Conservation (phyloP, 2,329 filamentous ascomycete genomes). For the Diaporthe longicolla region DNA sequence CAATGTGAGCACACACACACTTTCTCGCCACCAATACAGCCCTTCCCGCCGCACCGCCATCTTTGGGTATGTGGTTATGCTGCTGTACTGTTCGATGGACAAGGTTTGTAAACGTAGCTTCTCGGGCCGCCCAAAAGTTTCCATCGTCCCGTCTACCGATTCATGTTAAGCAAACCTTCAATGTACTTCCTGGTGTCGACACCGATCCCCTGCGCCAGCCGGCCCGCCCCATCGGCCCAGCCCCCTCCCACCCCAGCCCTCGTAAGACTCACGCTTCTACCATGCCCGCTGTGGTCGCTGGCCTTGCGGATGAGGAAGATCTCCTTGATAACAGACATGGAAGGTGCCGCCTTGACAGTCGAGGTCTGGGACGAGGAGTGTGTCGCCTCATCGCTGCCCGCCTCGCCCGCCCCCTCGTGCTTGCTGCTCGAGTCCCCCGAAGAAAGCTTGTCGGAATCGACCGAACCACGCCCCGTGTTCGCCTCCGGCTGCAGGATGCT, state of each 20-base stretch:
- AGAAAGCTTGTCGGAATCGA: slow-evolving; percentile 24
- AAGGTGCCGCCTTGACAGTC: slow-evolving; percentile 12
- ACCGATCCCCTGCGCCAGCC: slow-evolving; percentile 80
- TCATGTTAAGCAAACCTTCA: slow-evolving; percentile 78
- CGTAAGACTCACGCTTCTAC: slow-evolving; percentile 53
- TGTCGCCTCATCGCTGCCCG: slow-evolving; percentile 33
- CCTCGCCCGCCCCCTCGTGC: slow-evolving; percentile 37
- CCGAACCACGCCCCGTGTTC: slow-evolving; percentile 2
- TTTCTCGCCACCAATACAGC: neutral
- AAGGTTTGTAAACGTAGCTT: neutral
- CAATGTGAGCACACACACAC: neutral
- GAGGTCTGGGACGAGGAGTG: slow-evolving; percentile 29
- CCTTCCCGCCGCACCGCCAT: neutral
- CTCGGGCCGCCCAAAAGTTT: neutral
- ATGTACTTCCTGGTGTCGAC: slow-evolving; percentile 83
- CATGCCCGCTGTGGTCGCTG: slow-evolving; percentile 64
- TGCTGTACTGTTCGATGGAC: neutral
- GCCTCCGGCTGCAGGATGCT: slow-evolving; percentile 61
- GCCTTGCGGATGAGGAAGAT: slow-evolving; percentile 73
- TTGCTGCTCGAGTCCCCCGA: slow-evolving; percentile 28
- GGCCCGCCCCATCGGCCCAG: slow-evolving; percentile 69
- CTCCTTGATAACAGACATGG: slow-evolving; percentile 64
- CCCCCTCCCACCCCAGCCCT: slow-evolving; percentile 56
- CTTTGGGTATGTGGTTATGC: neutral
- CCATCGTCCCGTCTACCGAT: slow-evolving; percentile 52